A percentile compares a stretch with the other conserved stretches of the same genome.
phyloP scores from a whole-genome alignment of 768 basidiomycete species.

The Mycena chlorophos region DNA sequence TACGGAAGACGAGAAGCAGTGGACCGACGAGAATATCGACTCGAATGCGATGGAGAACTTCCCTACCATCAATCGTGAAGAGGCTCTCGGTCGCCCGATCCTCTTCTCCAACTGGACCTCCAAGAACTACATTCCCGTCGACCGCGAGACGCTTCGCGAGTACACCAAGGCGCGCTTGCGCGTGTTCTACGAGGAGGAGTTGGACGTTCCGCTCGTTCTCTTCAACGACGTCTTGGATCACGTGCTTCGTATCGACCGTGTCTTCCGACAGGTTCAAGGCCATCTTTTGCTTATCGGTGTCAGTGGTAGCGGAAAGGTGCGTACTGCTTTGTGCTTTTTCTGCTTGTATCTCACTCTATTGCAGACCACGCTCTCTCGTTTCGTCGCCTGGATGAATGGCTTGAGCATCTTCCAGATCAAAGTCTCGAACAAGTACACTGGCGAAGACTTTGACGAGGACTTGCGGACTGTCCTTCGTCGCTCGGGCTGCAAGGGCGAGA shows the following conservation, averaged over 20 bases:
- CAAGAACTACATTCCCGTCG: conserved; percentile 93
- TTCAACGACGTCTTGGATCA: conserved; percentile 99
- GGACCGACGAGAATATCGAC: conserved; percentile 96
- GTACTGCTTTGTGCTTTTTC: conserved; percentile 11
- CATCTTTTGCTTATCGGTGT: conserved; percentile 96
- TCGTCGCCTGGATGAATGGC: conserved; percentile 99
- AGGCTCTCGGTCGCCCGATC: conserved; percentile 87
- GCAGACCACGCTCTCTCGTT: conserved; percentile 94
- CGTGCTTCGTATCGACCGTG: conserved; percentile 95
- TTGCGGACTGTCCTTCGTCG: conserved; percentile 92
- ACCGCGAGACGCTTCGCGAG: conserved; percentile 88
- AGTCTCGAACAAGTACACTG: conserved; percentile 98
- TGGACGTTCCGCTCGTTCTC: conserved; percentile 95
- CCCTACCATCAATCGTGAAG: conserved; percentile 86
- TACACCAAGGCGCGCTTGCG: conserved; percentile 95
- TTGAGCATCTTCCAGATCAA: conserved; percentile 99
- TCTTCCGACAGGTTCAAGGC: conserved; percentile 97
- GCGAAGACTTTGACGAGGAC: conserved; percentile 98
- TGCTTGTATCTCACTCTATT: conserved; percentile 18
- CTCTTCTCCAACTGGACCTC: conserved; percentile 99
- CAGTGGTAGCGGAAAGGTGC: conserved; percentile 96
- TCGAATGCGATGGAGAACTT: conserved; percentile 82
- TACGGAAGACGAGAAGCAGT: conserved; percentile 84
- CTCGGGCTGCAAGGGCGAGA: conserved; percentile 97
- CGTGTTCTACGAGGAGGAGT: conserved; percentile 99